phyloP scores from a whole-genome alignment of 2,329 filamentous ascomycete species.

The Biscogniauxia marginata region DNA sequence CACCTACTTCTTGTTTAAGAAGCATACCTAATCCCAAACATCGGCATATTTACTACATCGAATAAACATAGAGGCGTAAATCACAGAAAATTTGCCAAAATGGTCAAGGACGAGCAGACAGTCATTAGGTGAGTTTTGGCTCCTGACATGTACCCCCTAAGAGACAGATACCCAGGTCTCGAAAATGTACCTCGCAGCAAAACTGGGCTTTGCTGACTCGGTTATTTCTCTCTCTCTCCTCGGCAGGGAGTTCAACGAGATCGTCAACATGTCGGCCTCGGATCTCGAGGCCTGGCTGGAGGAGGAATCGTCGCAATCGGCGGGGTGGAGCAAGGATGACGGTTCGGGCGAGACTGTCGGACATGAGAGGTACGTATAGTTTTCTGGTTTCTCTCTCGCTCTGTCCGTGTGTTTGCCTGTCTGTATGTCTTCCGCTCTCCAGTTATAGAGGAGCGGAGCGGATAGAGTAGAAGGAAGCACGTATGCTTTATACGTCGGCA shows the following conservation, averaged over 20 bases:
- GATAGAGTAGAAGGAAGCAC: no score
- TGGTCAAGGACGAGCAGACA: slow-evolving; percentile 27
- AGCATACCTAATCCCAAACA: no score
- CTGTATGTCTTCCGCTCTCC: no score
- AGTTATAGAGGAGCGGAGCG: no score
- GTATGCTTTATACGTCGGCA: no score
- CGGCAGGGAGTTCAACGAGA: slow-evolving; percentile 55
- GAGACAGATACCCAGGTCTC: not conserved
- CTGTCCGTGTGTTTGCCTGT: no score
- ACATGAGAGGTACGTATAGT: slow-evolving; percentile 39
- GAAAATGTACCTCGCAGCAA: slow-evolving; percentile 4
- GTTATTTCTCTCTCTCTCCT: not conserved
- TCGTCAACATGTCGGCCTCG: slow-evolving; percentile 57
- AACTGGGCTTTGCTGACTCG: not conserved
- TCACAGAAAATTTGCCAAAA: slow-evolving; percentile 8
- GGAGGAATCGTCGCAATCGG: slow-evolving; percentile 45
- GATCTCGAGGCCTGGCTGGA: slow-evolving; percentile 57
- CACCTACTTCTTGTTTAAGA: no score
- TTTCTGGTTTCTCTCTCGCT: not conserved
- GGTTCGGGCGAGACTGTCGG: slow-evolving; percentile 56
- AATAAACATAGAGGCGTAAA: no score
- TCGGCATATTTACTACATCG: no score
- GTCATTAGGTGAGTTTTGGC: slow-evolving; percentile 21
- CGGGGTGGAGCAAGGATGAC: slow-evolving; percentile 54
- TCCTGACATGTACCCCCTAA: not conserved